Conservation (phyloP, 2,329 filamentous ascomycete genomes). For the Neodidymelliopsis sp. region DNA sequence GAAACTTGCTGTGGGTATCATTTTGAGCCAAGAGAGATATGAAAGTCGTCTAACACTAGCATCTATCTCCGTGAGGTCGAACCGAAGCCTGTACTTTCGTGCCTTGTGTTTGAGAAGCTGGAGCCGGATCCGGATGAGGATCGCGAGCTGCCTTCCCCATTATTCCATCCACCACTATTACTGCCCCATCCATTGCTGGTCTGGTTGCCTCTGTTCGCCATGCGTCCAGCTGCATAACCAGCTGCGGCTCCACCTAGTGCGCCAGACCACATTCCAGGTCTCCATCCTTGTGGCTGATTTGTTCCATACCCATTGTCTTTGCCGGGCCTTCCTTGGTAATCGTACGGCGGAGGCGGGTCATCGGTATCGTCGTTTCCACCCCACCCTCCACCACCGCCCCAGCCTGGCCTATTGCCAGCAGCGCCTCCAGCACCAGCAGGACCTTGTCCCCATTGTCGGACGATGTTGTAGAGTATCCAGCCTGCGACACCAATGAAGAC, state of each 20-base stretch:
- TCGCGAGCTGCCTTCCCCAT: slow-evolving; percentile 48
- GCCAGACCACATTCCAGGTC: slow-evolving; percentile 78
- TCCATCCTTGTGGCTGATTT: slow-evolving; percentile 60
- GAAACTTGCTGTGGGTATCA: slow-evolving; percentile 42
- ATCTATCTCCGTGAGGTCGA: slow-evolving; percentile 62
- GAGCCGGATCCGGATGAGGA: slow-evolving; percentile 42
- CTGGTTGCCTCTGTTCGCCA: slow-evolving; percentile 51
- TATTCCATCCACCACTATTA: slow-evolving; percentile 45
- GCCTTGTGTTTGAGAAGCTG: slow-evolving; percentile 58
- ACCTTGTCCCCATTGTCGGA: slow-evolving; percentile 39
- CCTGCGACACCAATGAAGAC: slow-evolving; percentile 66
- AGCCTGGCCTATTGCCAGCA: slow-evolving; percentile 41
- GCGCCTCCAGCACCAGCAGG: slow-evolving; percentile 30
- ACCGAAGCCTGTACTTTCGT: slow-evolving; percentile 77
- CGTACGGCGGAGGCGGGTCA: slow-evolving; percentile 61
- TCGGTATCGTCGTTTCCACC: slow-evolving; percentile 47
- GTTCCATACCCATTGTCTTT: slow-evolving; percentile 30
- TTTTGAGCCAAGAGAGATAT: slow-evolving; percentile 32
- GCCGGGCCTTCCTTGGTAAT: slow-evolving; percentile 40
- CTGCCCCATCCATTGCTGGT: slow-evolving; percentile 42
- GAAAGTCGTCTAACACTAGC: background rate
- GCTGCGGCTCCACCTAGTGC: slow-evolving; percentile 73
- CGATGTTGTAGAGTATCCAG: slow-evolving; percentile 70
- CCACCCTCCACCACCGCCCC: slow-evolving; percentile 51
- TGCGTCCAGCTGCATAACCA: slow-evolving; percentile 67